These are phyloP conservation scores for Setomelanomma holmii DNA, from an alignment of 2,329 filamentous ascomycete species.

Conservation along the genomic window DNA sequence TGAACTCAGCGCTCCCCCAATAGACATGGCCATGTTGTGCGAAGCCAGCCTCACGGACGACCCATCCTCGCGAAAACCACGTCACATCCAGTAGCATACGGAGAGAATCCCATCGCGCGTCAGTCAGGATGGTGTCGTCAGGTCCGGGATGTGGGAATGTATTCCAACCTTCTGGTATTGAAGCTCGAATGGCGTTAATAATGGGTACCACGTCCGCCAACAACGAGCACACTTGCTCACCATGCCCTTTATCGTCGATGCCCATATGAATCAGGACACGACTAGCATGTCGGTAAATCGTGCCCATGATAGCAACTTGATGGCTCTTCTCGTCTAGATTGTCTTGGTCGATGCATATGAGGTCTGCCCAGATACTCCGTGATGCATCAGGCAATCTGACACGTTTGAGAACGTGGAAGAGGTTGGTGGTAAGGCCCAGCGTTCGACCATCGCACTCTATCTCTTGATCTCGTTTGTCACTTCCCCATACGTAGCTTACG, in stretches of 20 bases:
- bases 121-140: constrained; percentile 4
- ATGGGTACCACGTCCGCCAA: constrained; percentile 7
- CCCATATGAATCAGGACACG: constrained; percentile 16
- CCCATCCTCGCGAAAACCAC: constrained; percentile 18
- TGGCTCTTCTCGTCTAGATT: constrained; percentile 17
- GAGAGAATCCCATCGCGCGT: constrained; percentile 12
- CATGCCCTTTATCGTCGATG: constrained; percentile 4
- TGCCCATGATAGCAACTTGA: constrained; percentile 20
- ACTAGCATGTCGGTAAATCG: constrained; percentile 15
- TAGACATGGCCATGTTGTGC: constrained; percentile 7
- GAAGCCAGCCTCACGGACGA: constrained; percentile 16
- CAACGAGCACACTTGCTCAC: constrained; percentile 5
- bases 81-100: not conserved
- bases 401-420: constrained; percentile 9
- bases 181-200: constrained; percentile 3
- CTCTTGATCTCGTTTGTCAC: constrained; percentile 2
- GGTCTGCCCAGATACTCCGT: constrained; percentile 19
- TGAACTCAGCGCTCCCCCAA: constrained; percentile 9
- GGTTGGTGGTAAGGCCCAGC: constrained; percentile 11
- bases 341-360: constrained; percentile 23
- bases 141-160: not conserved
- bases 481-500: constrained; percentile 21
- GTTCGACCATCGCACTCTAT: constrained; percentile 9
- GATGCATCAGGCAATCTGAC: constrained; percentile 6
- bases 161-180: constrained; percentile 4